Evolutionary conservation across 2,329 filamentous ascomycete species (phyloP), one percentile per base, ranked within the genome.

Genomic region (Nemania sp.): DNA sequence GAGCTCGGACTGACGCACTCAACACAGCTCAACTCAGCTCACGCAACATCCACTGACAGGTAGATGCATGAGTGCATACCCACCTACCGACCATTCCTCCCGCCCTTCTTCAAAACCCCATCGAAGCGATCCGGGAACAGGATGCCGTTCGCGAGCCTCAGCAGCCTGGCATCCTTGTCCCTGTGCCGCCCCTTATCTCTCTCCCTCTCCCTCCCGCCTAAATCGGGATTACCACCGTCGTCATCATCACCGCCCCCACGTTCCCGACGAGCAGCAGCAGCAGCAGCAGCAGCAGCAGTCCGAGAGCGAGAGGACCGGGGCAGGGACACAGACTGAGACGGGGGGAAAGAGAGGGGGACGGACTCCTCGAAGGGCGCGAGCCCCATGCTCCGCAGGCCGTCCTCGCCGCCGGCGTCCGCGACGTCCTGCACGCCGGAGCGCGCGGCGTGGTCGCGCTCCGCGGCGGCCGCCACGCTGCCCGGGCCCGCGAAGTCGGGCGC

Each of bases 401-500:
- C 69, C 1, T 69, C 68, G 45, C 72, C 72, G 1, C 73, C 69
- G 50, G 75, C 73, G 20, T 68, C 68, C 25, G 73, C 74, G 29
- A 81, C 65, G 60, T 76, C 73, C 17, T 75, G 75, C 40, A 76
- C 76, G 1, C 76, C 77, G 1, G 81, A 78, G 10, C 83, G 76
- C 2, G 73, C 83, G n/a, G 80, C 66, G 64, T 86, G 83, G 21
- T 74, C 75, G 13, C 77, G 76, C 75, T 91, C 90, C 6, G 90
- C 90, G 43, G 82, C 18, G 2, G 54, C 40, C 5, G 29, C 40
- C 5, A 21, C 54, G 57, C 32, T 51, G 12, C 55, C 63, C 10
- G 56, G 25, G 21, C 52, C 52, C 21, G 50, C 29, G 0, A 91
- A 91, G 67, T 91, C 89, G 21, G 87, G 87, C 0, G 82, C 84